A percentile compares a stretch with the other conserved stretches of the same genome.
phyloP scores from a whole-genome alignment of 306 rosid genomes.

The Vigna reflexopilosa region DNA sequence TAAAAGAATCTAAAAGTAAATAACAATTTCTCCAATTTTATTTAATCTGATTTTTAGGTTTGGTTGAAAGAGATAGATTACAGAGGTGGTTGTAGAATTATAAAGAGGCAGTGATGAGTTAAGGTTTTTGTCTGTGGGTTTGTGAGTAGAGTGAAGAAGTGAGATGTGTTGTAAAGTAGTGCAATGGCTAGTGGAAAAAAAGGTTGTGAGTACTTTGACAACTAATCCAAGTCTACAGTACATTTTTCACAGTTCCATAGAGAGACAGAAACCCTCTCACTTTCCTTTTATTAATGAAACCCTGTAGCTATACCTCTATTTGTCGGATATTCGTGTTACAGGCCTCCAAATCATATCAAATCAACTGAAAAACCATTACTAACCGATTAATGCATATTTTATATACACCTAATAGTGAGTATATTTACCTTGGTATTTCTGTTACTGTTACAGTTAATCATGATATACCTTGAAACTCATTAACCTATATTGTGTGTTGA shows the following conservation, averaged over 20 bases:
- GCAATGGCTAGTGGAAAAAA: background rate
- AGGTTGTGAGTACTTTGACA: background rate
- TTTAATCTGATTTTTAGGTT: no score
- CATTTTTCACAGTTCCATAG: conserved; percentile 1
- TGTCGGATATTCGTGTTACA: conserved; percentile 44
- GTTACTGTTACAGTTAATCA: background rate
- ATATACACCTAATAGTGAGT: background rate
- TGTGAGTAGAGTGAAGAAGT: background rate
- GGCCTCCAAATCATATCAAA: conserved; percentile 44
- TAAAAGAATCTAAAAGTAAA: no score
- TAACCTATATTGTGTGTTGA: background rate
- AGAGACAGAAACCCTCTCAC: conserved; percentile 6
- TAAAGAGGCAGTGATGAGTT: no score
- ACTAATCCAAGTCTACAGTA: conserved; percentile 2
- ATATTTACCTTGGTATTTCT: background rate
- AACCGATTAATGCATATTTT: conserved; percentile 22
- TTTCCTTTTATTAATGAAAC: conserved; percentile 28
- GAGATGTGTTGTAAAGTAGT: conserved; percentile 18
- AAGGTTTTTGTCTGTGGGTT: no score
- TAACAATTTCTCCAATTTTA: no score
- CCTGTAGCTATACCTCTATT: conserved; percentile 26
- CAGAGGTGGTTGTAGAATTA: no score
- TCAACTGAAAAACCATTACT: conserved; percentile 33
- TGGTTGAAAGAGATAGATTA: no score
- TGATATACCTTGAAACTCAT: conserved; percentile 18